Conservation (phyloP, 2,329 filamentous ascomycete genomes). For the Fusarium sp. region DNA sequence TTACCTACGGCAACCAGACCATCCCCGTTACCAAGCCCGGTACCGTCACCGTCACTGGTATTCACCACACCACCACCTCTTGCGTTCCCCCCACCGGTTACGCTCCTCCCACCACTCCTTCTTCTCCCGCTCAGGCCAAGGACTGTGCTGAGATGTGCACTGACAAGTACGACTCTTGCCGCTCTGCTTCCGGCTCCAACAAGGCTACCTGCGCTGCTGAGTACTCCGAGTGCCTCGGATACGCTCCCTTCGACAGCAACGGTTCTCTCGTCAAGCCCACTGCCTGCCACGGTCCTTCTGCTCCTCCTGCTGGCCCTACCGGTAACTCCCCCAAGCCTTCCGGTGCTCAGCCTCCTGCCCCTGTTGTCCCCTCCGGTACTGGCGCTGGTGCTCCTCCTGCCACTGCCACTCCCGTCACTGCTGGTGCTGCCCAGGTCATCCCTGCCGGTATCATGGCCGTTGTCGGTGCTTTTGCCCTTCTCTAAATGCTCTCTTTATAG, state of each 20-base stretch:
- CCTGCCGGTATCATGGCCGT: slow-evolving; percentile 42
- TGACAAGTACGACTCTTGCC: slow-evolving; percentile 5
- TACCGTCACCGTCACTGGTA: slow-evolving; percentile 26
- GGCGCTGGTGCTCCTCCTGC: slow-evolving; percentile 5
- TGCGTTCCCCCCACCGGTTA: slow-evolving; percentile 35
- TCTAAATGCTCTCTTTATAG: slow-evolving; percentile 27
- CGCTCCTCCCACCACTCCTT: slow-evolving; percentile 32
- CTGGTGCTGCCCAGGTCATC: slow-evolving; percentile 36
- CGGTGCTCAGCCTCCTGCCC: slow-evolving; percentile 33
- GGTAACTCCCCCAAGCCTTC: slow-evolving; percentile 25
- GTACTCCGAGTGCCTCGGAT: slow-evolving; percentile 18
- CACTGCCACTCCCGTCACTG: slow-evolving; percentile 24
- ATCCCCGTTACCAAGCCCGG: slow-evolving; percentile 30
- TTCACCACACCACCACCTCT: slow-evolving; percentile 28
- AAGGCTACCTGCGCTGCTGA: slow-evolving; percentile 7
- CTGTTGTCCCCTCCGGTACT: slow-evolving; percentile 9
- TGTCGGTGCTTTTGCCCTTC: slow-evolving; percentile 43
- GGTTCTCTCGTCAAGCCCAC: slow-evolving; percentile 14
- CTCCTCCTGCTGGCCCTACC: slow-evolving; percentile 22
- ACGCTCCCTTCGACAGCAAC: slow-evolving; percentile 9
- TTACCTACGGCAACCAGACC: slow-evolving; percentile 49
- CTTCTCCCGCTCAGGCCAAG: slow-evolving; percentile 22
- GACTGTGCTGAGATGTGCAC: slow-evolving; percentile 23
- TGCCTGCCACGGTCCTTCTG: slow-evolving; percentile 5
- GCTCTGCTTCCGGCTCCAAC: slow-evolving; percentile 1